A percentile compares a stretch with the other conserved stretches of the same genome.
Evolutionary conservation across 2,329 filamentous ascomycete species (phyloP).

Genomic region (Colletotrichum sp.): DNA sequence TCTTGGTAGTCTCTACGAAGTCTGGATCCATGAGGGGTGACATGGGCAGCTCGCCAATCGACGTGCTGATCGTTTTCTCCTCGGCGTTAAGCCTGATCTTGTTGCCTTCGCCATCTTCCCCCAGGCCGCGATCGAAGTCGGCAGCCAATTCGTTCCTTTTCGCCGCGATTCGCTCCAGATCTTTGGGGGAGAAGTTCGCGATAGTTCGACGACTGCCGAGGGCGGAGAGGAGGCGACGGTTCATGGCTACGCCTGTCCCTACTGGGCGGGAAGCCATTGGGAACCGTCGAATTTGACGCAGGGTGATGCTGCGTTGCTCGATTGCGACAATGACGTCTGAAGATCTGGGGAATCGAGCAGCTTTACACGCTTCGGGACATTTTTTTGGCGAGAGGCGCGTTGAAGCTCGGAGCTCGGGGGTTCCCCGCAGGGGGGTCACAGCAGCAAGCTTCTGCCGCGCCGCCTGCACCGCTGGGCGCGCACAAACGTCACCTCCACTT

Average conservation of each 20-base stretch:
- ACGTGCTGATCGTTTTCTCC: slow-evolving; percentile 50
- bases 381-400: slow-evolving; percentile 18
- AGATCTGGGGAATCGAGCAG: not conserved
- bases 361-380: slow-evolving; percentile 19
- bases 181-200: not conserved
- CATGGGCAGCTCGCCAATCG: slow-evolving; percentile 52
- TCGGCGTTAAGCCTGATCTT: slow-evolving; percentile 40
- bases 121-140: slow-evolving; percentile 36
- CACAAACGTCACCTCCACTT: slow-evolving; percentile 5
- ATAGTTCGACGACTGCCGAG: not conserved
- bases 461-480: not conserved
- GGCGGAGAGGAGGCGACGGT: not conserved
- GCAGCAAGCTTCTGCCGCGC: not conserved
- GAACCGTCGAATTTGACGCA: not conserved
- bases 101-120: slow-evolving; percentile 30
- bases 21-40: slow-evolving; percentile 60
- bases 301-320: not conserved
- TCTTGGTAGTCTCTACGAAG: slow-evolving; percentile 50
- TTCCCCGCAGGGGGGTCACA: not conserved
- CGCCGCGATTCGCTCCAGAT: not conserved
- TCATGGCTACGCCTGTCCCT: not conserved
- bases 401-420: slow-evolving; percentile 6
- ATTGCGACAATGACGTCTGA: not conserved
- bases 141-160: not conserved
- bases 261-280: not conserved